Base-by-base conservation (phyloP, 768 basidiomycete species). In the Dendrothele bispora region DNA sequence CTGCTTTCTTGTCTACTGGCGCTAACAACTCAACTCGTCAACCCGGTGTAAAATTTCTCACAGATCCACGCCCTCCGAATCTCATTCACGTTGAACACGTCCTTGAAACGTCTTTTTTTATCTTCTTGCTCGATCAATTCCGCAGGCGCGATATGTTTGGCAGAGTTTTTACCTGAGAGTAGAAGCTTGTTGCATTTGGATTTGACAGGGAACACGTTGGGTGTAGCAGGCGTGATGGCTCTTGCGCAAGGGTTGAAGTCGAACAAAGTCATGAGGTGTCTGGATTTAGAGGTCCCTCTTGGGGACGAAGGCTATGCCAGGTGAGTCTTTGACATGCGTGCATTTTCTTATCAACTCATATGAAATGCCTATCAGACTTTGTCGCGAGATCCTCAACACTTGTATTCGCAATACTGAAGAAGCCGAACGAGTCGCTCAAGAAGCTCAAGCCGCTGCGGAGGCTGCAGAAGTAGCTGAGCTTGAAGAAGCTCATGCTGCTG, bases 351-450 rank as follows among this genome's bases (percentile, higher is more conserved):
- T 21, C 48, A 11, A 12, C 1, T 42, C 36, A 27, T 43, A 39
- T 49, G 11, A 24, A 5, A 25, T 48, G 18, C 46, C 52, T 37
- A 32, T 17, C 41, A 76, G 88, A 47, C 82, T 95, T 69, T 92
- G 88, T 55, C 80, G 95, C 30, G 88, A 92, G 46, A 95, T 99
- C 44, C 67, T 98, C 51, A 90, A 88, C 54, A 81, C 84, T 10
- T 99, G 95, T 63, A 83, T 95, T 7, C 73, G 95, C 48, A 98
- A 99, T 55, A 98, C 95, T 0, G 95, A 98, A 62, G 84, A 87
- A 47, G 95, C 88, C 1, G 87, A 86, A 57, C 62, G 56, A 43
- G 59, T 53, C 7, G 53, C 63, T 1, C 53, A 61, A 17, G 41
- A 39, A 4, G 39, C 58, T 5, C 57, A 8, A 27, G 45, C 57